Conservation (phyloP, 1,284 basidiomycete genomes). For the Ustilago trichophora region DNA sequence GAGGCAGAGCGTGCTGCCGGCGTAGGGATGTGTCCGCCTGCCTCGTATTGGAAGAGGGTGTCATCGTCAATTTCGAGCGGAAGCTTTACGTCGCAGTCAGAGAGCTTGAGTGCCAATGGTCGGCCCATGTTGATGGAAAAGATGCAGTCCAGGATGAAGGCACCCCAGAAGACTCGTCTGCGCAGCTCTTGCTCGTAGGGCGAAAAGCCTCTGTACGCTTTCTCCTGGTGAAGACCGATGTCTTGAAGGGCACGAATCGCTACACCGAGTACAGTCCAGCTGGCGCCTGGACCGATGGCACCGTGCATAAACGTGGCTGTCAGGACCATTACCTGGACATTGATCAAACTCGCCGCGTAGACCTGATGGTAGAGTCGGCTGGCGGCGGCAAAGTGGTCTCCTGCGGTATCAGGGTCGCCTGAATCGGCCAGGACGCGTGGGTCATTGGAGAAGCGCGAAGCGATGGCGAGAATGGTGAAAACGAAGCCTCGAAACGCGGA, state of each 20-base stretch:
- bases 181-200: constrained; percentile 57
- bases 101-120: constrained; percentile 49
- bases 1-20: constrained; percentile 7
- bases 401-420: constrained; percentile 47
- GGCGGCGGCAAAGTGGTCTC: constrained; percentile 59
- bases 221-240: constrained; percentile 59
- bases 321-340: constrained; percentile 58
- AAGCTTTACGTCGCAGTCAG: constrained; percentile 53
- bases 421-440: constrained; percentile 49
- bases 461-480: constrained; percentile 58
- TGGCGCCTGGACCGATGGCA: constrained; percentile 50
- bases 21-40: constrained; percentile 22
- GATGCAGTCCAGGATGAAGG: constrained; percentile 58
- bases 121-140: constrained; percentile 60
- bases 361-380: constrained; percentile 60
- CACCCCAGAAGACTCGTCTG: constrained; percentile 55
- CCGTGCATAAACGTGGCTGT: constrained; percentile 57
- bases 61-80: constrained; percentile 51
- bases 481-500: constrained; percentile 59
- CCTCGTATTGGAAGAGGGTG: constrained; percentile 31
- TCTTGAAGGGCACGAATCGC: constrained; percentile 57
- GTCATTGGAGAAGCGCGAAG: constrained; percentile 54
- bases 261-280: constrained; percentile 59
- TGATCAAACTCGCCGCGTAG: constrained; percentile 56
- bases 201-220: constrained; percentile 50